Conservation (phyloP, 2,329 filamentous ascomycete species). For the Parastagonospora avenae region DNA sequence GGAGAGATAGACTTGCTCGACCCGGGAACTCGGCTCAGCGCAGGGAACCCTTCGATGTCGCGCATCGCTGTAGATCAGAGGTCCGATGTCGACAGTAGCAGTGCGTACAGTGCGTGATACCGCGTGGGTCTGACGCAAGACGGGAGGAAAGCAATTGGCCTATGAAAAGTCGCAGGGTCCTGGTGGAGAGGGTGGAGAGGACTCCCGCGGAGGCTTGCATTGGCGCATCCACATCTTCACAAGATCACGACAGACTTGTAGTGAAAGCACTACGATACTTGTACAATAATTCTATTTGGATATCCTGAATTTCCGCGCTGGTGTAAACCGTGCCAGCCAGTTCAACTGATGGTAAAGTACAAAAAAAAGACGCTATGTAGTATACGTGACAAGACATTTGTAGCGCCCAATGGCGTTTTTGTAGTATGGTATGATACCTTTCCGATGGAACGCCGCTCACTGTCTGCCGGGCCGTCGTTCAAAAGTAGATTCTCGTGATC, state of each 20-base stretch:
- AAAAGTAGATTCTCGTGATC: slow-evolving; percentile 10
- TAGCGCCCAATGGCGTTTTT: slow-evolving; percentile 1
- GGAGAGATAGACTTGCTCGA: not conserved
- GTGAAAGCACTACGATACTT: not conserved
- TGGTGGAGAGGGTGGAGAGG: not conserved
- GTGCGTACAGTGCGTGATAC: slow-evolving; percentile 10
- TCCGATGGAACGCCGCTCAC: slow-evolving; percentile 39
- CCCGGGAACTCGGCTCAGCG: not conserved
- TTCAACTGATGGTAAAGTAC: not conserved
- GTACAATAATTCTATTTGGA: slow-evolving; percentile 2
- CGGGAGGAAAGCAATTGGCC: not conserved
- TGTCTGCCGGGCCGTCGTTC: slow-evolving; percentile 25
- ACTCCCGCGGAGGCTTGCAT: not conserved
- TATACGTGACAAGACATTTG: slow-evolving; percentile 6
- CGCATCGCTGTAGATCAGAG: no score
- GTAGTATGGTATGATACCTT: slow-evolving; percentile 7
- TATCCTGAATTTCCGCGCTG: slow-evolving; percentile 5
- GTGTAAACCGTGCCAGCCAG: slow-evolving; percentile 13
- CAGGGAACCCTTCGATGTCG: not conserved
- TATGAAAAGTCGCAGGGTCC: slow-evolving; percentile 2
- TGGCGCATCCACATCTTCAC: not conserved
- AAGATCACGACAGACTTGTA: not conserved
- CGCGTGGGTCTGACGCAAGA: slow-evolving; percentile 17
- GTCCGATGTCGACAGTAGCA: not conserved
- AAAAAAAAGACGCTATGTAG: slow-evolving; percentile 3